Percentiles rank a stretch among this genome's conserved stretches.
These are phyloP conservation scores for Huntiella moniliformis DNA, from an alignment of 2,329 filamentous ascomycete species.

Conservation along the genomic window DNA sequence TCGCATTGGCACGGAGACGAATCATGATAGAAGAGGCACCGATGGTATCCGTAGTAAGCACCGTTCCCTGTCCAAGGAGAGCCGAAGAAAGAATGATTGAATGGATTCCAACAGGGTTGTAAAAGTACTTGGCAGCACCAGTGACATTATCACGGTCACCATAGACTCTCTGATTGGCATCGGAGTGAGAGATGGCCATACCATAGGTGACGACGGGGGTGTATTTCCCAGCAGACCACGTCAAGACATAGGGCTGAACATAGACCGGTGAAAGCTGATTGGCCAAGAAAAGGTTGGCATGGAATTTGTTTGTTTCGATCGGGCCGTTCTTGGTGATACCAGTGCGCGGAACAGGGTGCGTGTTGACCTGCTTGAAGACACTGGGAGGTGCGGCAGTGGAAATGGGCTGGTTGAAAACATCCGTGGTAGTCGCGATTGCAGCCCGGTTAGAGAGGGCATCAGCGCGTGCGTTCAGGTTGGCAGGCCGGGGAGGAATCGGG, in stretches of 20 bases:
- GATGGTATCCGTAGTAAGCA: slow-evolving; percentile 32
- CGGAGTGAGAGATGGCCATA: slow-evolving; percentile 56
- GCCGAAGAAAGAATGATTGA: slow-evolving; percentile 61
- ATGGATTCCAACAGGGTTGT: slow-evolving; percentile 67
- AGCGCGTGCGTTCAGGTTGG: slow-evolving; percentile 1
- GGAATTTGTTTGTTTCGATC: slow-evolving; percentile 63
- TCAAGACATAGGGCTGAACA: slow-evolving; percentile 55
- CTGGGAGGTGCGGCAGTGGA: slow-evolving; percentile 31
- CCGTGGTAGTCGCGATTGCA: slow-evolving; percentile 16
- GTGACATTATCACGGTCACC: slow-evolving; percentile 37
- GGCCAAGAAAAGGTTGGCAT: slow-evolving; percentile 62
- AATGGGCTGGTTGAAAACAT: slow-evolving; percentile 40
- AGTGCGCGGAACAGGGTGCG: slow-evolving; percentile 39
- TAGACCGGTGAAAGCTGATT: slow-evolving; percentile 51
- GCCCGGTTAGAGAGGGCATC: slow-evolving; percentile 2
- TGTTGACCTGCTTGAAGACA: slow-evolving; percentile 26
- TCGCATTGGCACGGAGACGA: slow-evolving; percentile 39
- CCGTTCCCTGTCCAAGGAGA: slow-evolving; percentile 46
- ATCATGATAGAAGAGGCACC: slow-evolving; percentile 46
- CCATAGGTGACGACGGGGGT: slow-evolving; percentile 27
- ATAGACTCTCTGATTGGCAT: slow-evolving; percentile 46
- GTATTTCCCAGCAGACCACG: slow-evolving; percentile 47
- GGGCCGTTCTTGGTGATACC: slow-evolving; percentile 31
- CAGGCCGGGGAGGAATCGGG: slow-evolving; percentile 11
- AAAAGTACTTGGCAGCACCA: slow-evolving; percentile 50